phyloP scores from a whole-genome alignment of 352 stramenopile genomes.

The Globisporangium cederbergense region DNA sequence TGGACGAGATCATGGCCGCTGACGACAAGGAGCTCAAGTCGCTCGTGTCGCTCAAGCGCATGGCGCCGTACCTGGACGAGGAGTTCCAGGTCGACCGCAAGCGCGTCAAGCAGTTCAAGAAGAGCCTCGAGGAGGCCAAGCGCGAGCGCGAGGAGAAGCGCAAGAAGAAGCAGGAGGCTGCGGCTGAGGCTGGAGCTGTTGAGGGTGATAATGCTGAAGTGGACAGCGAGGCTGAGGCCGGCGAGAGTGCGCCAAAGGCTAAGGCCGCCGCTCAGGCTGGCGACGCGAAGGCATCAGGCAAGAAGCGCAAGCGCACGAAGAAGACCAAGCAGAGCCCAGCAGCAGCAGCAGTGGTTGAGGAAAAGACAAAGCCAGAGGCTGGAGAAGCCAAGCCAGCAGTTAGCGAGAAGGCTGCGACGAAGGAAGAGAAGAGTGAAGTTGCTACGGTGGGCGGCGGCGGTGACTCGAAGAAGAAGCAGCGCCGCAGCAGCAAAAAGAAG shows the following conservation, averaged over 20 bases:
- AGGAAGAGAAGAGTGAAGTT: neutral
- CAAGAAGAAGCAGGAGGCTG: constrained; percentile 24
- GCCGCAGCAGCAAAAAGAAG: constrained; percentile 66
- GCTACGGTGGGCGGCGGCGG: neutral
- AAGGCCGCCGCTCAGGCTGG: constrained; percentile 15
- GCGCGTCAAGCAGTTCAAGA: constrained; percentile 74
- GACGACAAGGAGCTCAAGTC: constrained; percentile 95
- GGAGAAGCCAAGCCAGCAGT: neutral
- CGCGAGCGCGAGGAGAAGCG: constrained; percentile 32
- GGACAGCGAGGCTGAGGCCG: neutral
- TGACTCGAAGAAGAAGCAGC: constrained; percentile 47
- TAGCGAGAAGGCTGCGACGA: neutral
- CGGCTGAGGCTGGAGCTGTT: neutral
- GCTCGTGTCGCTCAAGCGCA: constrained; percentile 96
- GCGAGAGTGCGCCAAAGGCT: constrained; percentile 10
- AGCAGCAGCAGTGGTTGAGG: neutral
- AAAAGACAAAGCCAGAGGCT: neutral
- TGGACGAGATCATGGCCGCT: constrained; percentile 97
- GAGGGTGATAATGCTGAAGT: constrained; percentile 6
- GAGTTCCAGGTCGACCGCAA: constrained; percentile 76
- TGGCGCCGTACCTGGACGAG: constrained; percentile 93
- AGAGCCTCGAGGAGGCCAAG: constrained; percentile 48
- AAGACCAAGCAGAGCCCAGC: constrained; percentile 40
- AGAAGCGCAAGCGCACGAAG: constrained; percentile 76
- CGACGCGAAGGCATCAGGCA: constrained; percentile 21